Base-by-base conservation (phyloP, 371 early-diverging fungal species). In the Apophysomyces sp. region DNA sequence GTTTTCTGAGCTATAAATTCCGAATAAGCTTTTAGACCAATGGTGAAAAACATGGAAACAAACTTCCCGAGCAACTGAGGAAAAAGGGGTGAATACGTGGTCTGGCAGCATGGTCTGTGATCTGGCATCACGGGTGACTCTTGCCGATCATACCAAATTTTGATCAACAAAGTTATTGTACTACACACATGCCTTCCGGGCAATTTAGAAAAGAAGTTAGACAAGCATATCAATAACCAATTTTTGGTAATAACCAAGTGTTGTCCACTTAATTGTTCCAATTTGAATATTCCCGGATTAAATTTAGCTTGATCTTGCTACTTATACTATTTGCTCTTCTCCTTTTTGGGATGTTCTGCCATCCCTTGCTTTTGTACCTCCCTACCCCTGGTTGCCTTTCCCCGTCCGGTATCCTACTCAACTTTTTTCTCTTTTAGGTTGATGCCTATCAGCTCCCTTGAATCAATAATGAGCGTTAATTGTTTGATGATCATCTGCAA, bases 81-180 rank as follows among this genome's bases (percentile, higher is more conserved):
- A 21, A 44, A 44, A 21, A 9, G 49, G 24, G 8, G 24, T 16
- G 49, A 21, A 21, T 44, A 44, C 49, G 21, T 44, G 49, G 49
- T 44, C n/a, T 44, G 49, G 49, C 16, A 41, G 41, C 49, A 44
- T 44, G 49, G 49, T 44, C 49, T 44, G 49, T 44, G 49, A 44
- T 44, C 49, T 44, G 49, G 49, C 21, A 44, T 44, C 49, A 44
- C 49, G 21, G 49, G 21, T 9, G 16, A 44, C 21, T 44, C 21
- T 9, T 44, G 49, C 49, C 49, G 49, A 44, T 44, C 21, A 3
- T 21, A 44, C 21, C n/a, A 21, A 41, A 21, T 21, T 44, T 9
- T 18, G n/a, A 21, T 18, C 21, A 21, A 44, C 21, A 16, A 18
- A 44, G 21, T 26, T 9, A 44, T 44, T 8, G 21, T 44, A 21